A percentile compares a stretch with the other conserved stretches of the same genome.
phyloP scores from a whole-genome alignment of 352 stramenopile species.

The Thalassiosira livingstoniorum region DNA sequence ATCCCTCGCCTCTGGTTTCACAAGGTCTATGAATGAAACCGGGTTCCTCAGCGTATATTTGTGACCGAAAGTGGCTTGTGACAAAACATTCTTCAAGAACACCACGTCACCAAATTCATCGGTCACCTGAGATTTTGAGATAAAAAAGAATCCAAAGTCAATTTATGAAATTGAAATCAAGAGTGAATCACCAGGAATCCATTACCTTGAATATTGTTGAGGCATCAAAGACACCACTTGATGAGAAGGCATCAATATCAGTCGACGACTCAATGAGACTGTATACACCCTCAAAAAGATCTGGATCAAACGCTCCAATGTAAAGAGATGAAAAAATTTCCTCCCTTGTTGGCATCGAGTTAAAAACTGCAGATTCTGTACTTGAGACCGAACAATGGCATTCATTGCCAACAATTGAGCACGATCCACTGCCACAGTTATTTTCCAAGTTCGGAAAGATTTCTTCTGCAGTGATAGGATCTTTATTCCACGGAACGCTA shows the following conservation, averaged over 20 bases:
- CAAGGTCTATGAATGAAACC: constrained; percentile 63
- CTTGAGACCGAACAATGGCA: constrained; percentile 65
- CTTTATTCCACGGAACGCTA: constrained; percentile 57
- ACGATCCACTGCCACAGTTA: constrained; percentile 56
- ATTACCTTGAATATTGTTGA: constrained; percentile 70
- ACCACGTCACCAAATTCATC: constrained; percentile 58
- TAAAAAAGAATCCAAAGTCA: too few species aligned
- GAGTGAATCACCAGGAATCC: too few species aligned
- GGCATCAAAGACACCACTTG: constrained; percentile 28
- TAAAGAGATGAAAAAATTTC: constrained; percentile 60
- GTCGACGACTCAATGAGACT: constrained; percentile 49
- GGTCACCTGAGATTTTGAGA: too few species aligned
- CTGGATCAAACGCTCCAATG: constrained; percentile 61
- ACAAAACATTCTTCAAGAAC: constrained; percentile 69
- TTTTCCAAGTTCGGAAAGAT: constrained; percentile 64
- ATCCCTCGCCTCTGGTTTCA: constrained; percentile 38
- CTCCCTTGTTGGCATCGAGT: constrained; percentile 58
- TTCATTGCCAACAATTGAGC: constrained; percentile 54
- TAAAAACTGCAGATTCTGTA: constrained; percentile 45
- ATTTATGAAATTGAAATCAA: too few species aligned
- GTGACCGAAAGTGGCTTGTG: constrained; percentile 49
- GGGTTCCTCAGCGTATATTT: constrained; percentile 69
- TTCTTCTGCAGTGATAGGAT: constrained; percentile 48
- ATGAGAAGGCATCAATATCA: constrained; percentile 53
- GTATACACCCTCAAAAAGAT: constrained; percentile 55